Percentiles rank a stretch among this genome's conserved stretches.
phyloP scores from a whole-genome alignment of 805 yeast genomes.

The Kockiozyma suomiensis region DNA sequence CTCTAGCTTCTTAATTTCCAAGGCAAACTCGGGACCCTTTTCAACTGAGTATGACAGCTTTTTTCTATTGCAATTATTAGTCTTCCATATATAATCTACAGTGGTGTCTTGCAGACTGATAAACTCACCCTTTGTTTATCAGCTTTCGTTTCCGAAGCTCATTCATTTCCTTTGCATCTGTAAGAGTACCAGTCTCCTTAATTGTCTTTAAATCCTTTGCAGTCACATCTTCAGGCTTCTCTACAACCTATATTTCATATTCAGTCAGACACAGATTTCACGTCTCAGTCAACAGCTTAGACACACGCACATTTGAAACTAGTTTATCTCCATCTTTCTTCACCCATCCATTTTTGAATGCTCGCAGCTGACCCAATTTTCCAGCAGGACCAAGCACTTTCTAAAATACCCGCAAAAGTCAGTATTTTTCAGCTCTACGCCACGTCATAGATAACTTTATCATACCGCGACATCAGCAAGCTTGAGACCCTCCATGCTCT shows the following conservation, averaged over 20 bases:
- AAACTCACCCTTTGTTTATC: slow-evolving; percentile 49
- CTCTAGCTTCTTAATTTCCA: slow-evolving; percentile 76
- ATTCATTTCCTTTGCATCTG: slow-evolving; percentile 64
- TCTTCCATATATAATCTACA: not conserved
- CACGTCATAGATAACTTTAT: not conserved
- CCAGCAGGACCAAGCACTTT: slow-evolving; percentile 80
- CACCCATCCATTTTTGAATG: slow-evolving; percentile 97
- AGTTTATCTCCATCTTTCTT: slow-evolving; percentile 81
- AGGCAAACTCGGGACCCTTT: slow-evolving; percentile 84
- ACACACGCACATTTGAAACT: slow-evolving; percentile 50
- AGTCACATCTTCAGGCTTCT: slow-evolving; percentile 66
- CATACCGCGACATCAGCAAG: slow-evolving; percentile 57
- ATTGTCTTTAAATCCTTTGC: slow-evolving; percentile 64
- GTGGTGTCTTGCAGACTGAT: no score
- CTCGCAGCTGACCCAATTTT: slow-evolving; percentile 93
- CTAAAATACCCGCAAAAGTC: slow-evolving; percentile 35
- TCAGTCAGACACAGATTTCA: not conserved
- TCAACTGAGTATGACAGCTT: slow-evolving; percentile 70
- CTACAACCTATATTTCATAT: slow-evolving; percentile 35
- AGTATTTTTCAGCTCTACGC: slow-evolving; percentile 27
- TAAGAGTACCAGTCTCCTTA: slow-evolving; percentile 56
- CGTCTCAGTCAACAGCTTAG: not conserved
- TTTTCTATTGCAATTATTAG: slow-evolving; percentile 48
- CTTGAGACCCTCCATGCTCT: slow-evolving; percentile 75
- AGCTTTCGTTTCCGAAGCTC: slow-evolving; percentile 96